phyloP scores from a whole-genome alignment of 1,139 yeast genomes.

The Magnusiomyces suaveolens region DNA sequence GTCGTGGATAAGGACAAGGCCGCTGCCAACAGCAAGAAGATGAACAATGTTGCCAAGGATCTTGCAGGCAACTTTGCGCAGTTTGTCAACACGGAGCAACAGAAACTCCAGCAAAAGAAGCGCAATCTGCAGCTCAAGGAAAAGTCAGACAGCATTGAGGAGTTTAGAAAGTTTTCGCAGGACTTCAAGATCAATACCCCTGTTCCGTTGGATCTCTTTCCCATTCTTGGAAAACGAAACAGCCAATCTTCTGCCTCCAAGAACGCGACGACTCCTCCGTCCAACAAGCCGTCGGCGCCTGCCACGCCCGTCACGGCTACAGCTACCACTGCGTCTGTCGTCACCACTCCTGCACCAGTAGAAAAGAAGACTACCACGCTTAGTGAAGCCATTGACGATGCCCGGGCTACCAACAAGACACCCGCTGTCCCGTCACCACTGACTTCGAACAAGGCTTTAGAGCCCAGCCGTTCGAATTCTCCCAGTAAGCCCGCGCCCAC shows the following conservation, averaged over 20 bases:
- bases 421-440: constrained; percentile 15
- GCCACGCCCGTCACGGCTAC: background rate
- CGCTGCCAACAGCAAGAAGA: background rate
- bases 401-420: constrained; percentile 7
- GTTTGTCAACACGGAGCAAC: constrained; percentile 31
- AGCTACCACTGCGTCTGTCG: background rate
- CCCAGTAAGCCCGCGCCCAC: constrained; percentile 4
- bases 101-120: constrained; percentile 27
- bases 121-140: constrained; percentile 34
- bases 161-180: constrained; percentile 74
- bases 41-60: constrained; percentile 24
- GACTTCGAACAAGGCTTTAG: constrained; percentile 5
- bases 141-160: constrained; percentile 45
- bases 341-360: constrained; percentile 6
- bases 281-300: constrained; percentile 7
- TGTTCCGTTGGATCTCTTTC: constrained; percentile 63
- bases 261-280: constrained; percentile 16
- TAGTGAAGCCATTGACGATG: constrained; percentile 10
- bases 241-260: constrained; percentile 20
- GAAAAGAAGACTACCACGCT: background rate
- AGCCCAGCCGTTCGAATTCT: constrained; percentile 1
- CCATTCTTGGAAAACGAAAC: constrained; percentile 59
- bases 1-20: constrained; percentile 7
- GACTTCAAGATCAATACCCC: constrained; percentile 54
- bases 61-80: constrained; percentile 30